Conservation (phyloP, 192 early-diverging fungal genomes). For the Coemansia sp. region DNA sequence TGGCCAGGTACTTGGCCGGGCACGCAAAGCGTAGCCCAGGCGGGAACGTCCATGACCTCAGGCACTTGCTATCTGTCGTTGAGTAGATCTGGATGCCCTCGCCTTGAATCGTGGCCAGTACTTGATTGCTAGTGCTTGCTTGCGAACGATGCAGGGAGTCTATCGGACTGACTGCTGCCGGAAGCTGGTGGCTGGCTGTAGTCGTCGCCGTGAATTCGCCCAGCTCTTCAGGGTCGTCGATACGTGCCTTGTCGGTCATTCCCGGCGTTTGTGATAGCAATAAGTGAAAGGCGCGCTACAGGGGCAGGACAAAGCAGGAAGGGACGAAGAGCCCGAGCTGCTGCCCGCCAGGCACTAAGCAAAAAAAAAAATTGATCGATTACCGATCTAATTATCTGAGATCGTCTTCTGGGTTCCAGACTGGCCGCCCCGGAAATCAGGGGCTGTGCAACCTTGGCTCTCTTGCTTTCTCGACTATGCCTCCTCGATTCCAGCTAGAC, state of each 20-base stretch:
- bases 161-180: constrained; percentile 40
- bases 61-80: constrained; percentile 39
- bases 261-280: background rate
- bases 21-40: constrained; percentile 44
- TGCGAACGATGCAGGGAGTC: constrained; percentile 11
- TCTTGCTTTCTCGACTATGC: constrained; percentile 4
- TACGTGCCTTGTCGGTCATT: constrained; percentile 29
- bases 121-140: constrained; percentile 9
- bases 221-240: constrained; percentile 39
- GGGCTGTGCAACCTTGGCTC: background rate
- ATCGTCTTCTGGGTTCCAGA: background rate
- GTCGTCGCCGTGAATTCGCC: constrained; percentile 38
- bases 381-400: background rate
- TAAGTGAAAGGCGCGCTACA: no score
- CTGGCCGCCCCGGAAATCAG: background rate
- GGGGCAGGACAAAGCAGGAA: no score
- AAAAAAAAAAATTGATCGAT: constrained; percentile 4
- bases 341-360: background rate
- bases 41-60: constrained; percentile 47
- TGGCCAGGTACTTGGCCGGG: constrained; percentile 35
- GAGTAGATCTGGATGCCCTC: constrained; percentile 47
- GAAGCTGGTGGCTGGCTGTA: constrained; percentile 29
- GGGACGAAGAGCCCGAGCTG: background rate
- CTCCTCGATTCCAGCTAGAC: constrained; percentile 41
- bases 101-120: constrained; percentile 36